Evolutionary conservation across 352 stramenopile species (phyloP), one percentile per base, ranked within the genome.

Genomic region (Phytophthora podocarpi): DNA sequence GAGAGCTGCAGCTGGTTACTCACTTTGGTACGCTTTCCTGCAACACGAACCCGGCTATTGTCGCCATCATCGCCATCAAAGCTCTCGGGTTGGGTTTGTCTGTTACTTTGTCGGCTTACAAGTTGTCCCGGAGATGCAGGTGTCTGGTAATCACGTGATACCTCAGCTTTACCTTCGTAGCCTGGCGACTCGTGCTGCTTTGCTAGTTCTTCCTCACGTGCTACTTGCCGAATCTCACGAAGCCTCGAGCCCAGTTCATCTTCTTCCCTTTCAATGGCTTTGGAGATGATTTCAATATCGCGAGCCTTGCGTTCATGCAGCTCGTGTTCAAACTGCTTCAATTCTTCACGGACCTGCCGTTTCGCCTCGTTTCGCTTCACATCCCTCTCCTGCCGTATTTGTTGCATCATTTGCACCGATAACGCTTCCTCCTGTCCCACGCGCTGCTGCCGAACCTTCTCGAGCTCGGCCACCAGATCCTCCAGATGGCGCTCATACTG

Each of bases 401-500:
- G 75, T 15, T 73, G 66, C 2, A 90, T 24, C 43, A 88, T 59
- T 23, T 91, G 78, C n/a, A 61, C 37, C 4, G 66, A 71, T 26
- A 77, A 26, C 7, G 74, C 64, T 31, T 90, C 80, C 61, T 93
- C 84, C 30, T 90, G 80, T 49, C 91, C 72, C 35, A 89, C 51
- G 2, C 84, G 78, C 5, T 72, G 49, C 32, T 74, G 68, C 28
- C 80, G 85, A 55, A 80, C 73, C 30, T 74, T 71, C 41, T 93
- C 80, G 8, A 91, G 67, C 18, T 89, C 78, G 11, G 70, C 76
- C 8, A 82, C 56, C 1, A 90, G 54, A 5, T 93, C 82, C 4
- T 90, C 84, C 8, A 93, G 7, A 32, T 85, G 76, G 16, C 73
- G 74, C 30, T 91, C 84, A 43, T 84, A 82, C 40, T 89, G 78